Conservation (phyloP, 306 rosid species). For the Dalbergia cochinchinensis region DNA sequence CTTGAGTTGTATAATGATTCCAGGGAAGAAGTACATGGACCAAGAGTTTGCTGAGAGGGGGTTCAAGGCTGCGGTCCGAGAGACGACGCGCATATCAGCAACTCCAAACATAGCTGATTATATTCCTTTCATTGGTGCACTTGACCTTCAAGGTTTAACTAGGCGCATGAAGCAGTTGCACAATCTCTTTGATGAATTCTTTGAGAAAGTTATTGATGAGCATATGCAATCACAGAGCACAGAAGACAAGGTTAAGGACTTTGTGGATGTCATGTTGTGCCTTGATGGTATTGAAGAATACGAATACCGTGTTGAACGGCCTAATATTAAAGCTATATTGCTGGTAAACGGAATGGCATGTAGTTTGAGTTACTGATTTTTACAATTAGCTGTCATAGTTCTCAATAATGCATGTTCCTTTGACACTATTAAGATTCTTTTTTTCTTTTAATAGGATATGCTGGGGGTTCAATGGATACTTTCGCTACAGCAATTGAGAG, state of each 20-base stretch:
- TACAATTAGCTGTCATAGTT: neutral
- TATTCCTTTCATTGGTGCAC: conserved; percentile 58
- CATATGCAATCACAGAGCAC: conserved; percentile 51
- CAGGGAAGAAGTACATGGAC: conserved; percentile 67
- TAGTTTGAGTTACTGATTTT: neutral
- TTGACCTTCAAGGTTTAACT: conserved; percentile 71
- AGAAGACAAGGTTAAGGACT: conserved; percentile 57
- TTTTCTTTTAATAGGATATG: conserved; percentile 62
- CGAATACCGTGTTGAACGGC: conserved; percentile 61
- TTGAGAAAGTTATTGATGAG: conserved; percentile 70
- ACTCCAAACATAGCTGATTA: conserved; percentile 62
- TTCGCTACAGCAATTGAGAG: conserved; percentile 64
- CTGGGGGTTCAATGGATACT: conserved; percentile 61
- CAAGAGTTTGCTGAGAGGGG: conserved; percentile 63
- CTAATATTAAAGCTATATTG: conserved; percentile 71
- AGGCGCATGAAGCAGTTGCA: conserved; percentile 53
- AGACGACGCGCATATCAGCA: conserved; percentile 49
- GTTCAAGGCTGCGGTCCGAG: conserved; percentile 59
- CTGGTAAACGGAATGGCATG: conserved; percentile 47
- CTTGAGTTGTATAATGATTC: conserved; percentile 65
- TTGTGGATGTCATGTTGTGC: conserved; percentile 71
- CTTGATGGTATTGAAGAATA: conserved; percentile 57
- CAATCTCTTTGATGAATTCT: conserved; percentile 62
- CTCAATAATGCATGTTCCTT: neutral
- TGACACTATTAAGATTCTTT: neutral